Percentiles rank a stretch among this genome's conserved stretches.
Conservation (phyloP, 148 eudicot genomes). For the Cornus florida region DNA sequence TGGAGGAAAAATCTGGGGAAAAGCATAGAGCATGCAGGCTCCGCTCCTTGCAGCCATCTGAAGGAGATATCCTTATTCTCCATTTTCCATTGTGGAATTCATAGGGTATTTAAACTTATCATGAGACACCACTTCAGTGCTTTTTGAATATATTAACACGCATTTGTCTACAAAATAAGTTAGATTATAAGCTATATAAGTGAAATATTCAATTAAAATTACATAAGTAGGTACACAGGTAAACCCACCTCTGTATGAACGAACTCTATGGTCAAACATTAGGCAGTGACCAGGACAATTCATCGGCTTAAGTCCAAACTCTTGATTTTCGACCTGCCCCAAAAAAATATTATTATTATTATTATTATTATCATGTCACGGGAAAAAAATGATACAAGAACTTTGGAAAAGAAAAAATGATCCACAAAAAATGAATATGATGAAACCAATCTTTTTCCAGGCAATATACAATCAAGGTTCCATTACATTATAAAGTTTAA, state of each 20-base stretch:
- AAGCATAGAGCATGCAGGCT: too few relatives aligned
- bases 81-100: too few relatives aligned
- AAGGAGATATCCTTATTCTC: too few relatives aligned
- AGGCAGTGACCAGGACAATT: constrained; percentile 98
- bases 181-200: not conserved
- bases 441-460: not conserved
- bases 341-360: not conserved
- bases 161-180: too few relatives aligned
- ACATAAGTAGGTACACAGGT: constrained; percentile 2
- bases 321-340: constrained; percentile 75
- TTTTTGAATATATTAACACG: too few relatives aligned
- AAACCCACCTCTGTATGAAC: constrained; percentile 84
- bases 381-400: not conserved
- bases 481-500: not conserved
- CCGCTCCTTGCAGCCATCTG: too few relatives aligned
- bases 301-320: constrained; percentile 94
- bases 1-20: too few relatives aligned
- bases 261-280: constrained; percentile 95
- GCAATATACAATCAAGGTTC: not conserved
- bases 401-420: not conserved
- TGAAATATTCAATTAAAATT: not conserved
- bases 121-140: too few relatives aligned
- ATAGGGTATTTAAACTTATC: too few relatives aligned
- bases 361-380: not conserved
- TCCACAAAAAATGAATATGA: not conserved